Conservation (phyloP, 2,329 filamentous ascomycete genomes). For the Pseudogymnoascus sp. region DNA sequence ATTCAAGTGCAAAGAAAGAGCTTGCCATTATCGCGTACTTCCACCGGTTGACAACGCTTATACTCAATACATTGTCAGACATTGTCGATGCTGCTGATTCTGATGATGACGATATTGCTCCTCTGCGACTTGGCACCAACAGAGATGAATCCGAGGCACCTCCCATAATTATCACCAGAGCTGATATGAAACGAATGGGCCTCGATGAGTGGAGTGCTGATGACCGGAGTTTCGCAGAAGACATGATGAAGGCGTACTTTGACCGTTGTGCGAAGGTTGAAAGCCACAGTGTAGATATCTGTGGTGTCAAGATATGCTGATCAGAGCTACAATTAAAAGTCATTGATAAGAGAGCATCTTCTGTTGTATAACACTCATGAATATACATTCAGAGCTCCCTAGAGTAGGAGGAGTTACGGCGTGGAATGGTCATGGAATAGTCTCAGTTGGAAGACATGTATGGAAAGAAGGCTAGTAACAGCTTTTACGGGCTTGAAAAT, state of each 20-base stretch:
- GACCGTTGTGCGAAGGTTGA: slow-evolving; percentile 55
- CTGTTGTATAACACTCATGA: not conserved
- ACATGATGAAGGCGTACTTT: slow-evolving; percentile 59
- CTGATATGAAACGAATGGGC: slow-evolving; percentile 63
- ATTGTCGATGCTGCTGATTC: slow-evolving; percentile 44
- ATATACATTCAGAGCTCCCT: not conserved
- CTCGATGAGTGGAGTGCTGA: slow-evolving; percentile 68
- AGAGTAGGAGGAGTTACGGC: not conserved
- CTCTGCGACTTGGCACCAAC: slow-evolving; percentile 37
- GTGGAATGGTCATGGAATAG: not conserved
- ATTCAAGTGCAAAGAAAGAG: slow-evolving; percentile 38
- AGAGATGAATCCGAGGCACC: slow-evolving; percentile 24
- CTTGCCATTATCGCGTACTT: slow-evolving; percentile 75
- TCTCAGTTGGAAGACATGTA: not conserved
- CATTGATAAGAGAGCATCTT: not conserved
- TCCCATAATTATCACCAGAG: slow-evolving; percentile 50
- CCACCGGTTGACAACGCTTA: slow-evolving; percentile 62
- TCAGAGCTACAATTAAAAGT: not conserved
- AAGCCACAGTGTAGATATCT: slow-evolving; percentile 65
- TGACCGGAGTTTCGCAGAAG: slow-evolving; percentile 62
- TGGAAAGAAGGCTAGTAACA: not conserved
- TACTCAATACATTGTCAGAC: slow-evolving; percentile 55
- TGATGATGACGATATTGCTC: slow-evolving; percentile 28
- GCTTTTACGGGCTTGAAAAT: not conserved
- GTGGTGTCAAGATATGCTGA: slow-evolving; percentile 63